Percentiles rank a stretch among this genome's conserved stretches.
Conservation (phyloP, 305 asterid genomes). For the Solanum hybrid region DNA sequence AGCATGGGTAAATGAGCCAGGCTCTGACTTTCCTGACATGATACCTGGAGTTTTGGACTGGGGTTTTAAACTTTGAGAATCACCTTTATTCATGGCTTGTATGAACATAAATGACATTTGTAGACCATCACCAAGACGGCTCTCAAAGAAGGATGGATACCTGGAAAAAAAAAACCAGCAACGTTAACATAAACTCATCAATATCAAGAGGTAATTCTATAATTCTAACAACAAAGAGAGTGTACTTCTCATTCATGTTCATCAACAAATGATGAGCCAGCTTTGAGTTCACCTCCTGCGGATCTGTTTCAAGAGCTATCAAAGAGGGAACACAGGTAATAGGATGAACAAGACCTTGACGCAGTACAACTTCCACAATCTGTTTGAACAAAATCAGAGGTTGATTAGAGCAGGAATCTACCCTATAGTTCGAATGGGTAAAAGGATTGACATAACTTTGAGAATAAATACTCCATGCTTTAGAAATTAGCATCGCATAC, state of each 20-base stretch:
- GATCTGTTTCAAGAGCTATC: conserved; percentile 99
- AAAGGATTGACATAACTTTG: neutral
- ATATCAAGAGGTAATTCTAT: conserved; percentile 1
- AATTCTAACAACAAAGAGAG: conserved; percentile 4
- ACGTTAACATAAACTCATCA: conserved; percentile 15
- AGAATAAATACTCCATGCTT: neutral
- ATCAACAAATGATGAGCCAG: conserved; percentile 90
- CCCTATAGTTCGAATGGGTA: neutral
- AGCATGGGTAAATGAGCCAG: conserved; percentile 48
- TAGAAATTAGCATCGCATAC: neutral
- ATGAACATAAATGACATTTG: conserved; percentile 84
- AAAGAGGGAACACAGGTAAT: conserved; percentile 94
- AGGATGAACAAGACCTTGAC: conserved; percentile 99
- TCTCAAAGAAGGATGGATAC: conserved; percentile 95
- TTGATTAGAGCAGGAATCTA: neutral
- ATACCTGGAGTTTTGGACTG: conserved; percentile 41
- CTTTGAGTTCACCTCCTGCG: conserved; percentile 67
- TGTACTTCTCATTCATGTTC: conserved; percentile 98
- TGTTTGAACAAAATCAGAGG: conserved; percentile 24
- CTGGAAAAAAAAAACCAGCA: conserved; percentile 36
- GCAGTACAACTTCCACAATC: conserved; percentile 94
- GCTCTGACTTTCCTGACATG: conserved; percentile 55
- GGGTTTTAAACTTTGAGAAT: conserved; percentile 33
- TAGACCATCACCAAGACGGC: conserved; percentile 98
- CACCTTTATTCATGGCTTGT: conserved; percentile 53